phyloP scores from a whole-genome alignment of 768 basidiomycete species.

The Kwoniella sp. region DNA sequence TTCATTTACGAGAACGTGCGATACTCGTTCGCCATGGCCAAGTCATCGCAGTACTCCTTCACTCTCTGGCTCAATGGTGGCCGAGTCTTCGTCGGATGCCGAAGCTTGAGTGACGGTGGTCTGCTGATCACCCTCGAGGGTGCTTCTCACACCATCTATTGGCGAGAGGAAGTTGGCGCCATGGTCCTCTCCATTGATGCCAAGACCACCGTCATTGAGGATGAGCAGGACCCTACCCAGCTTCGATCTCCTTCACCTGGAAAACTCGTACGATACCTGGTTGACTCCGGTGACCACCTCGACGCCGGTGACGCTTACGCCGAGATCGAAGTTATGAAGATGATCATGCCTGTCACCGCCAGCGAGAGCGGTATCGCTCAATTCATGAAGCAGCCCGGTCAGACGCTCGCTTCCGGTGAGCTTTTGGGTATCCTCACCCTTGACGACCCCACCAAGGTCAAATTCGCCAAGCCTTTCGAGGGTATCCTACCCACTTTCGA shows the following conservation, averaged over 20 bases:
- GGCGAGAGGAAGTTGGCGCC: constrained; percentile 96
- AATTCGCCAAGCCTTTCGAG: constrained; percentile 97
- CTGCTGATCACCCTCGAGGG: constrained; percentile 86
- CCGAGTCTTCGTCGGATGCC: constrained; percentile 82
- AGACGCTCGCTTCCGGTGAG: constrained; percentile 92
- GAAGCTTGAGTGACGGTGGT: constrained; percentile 90
- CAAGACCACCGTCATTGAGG: constrained; percentile 96
- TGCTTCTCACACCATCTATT: constrained; percentile 94
- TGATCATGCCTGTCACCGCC: constrained; percentile 98
- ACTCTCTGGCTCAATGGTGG: constrained; percentile 95
- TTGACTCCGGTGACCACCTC: constrained; percentile 96
- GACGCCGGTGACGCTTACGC: constrained; percentile 95
- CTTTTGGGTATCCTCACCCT: constrained; percentile 94
- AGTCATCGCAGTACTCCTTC: constrained; percentile 83
- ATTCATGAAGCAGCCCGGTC: constrained; percentile 96
- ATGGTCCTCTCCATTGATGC: constrained; percentile 80
- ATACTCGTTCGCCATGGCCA: constrained; percentile 91
- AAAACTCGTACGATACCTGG: constrained; percentile 87
- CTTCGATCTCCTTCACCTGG: constrained; percentile 92
- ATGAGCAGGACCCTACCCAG: constrained; percentile 99
- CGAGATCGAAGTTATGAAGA: constrained; percentile 97
- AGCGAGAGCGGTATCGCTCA: constrained; percentile 90
- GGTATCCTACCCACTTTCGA: constrained; percentile 86
- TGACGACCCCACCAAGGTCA: constrained; percentile 92
- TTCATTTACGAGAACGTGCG: constrained; percentile 96